Base-by-base conservation (phyloP, 169 alveolate species). In the Plasmodium berghei region DNA sequence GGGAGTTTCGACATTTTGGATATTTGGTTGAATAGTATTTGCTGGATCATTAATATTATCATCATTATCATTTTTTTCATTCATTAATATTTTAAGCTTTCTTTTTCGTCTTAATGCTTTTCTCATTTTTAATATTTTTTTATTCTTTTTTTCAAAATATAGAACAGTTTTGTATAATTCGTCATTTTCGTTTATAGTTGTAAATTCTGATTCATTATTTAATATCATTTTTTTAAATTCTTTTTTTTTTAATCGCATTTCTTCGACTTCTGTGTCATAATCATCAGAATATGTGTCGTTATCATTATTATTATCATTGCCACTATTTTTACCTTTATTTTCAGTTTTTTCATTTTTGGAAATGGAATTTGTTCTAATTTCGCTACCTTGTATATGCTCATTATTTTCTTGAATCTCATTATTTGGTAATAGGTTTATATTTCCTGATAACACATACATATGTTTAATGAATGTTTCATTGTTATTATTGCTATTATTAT, bases 81-180 rank as follows among this genome's bases (percentile, higher is more conserved):
- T 52, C 20, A 8, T 24, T 20, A 20, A 28, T 45, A 26, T 64
- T 63, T 63, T 63, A 34, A 69, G 20, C 45, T 67, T 83, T 42
- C 90, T 83, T 62, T 83, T 83, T 83, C 85, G 14, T 42, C 67
- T 66, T 18, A 67, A 67, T 22, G 90, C 49, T 42, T 69, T 67
- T 22, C 75, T 66, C 90, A 83, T 55, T 83, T 83, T 66, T 40
- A 83, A 54, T 48, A 83, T 67, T 28, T 83, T 83, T 14, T 67
- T 67, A 83, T 83, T 83, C 18, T 83, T 83, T 67, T 83, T 83
- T 34, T 83, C 85, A 59, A 83, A 28, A 45, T 42, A 83, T 83
- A 67, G 56, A 83, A 66, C 71, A 14, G 70, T 83, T 67, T 67
- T 83, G 72, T 67, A 83, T 48, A 83, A 83, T 67, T 83, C 83